Evolutionary conservation across 2,329 filamentous ascomycete genomes (phyloP).

Genomic region (Triangularia verruculosa): DNA sequence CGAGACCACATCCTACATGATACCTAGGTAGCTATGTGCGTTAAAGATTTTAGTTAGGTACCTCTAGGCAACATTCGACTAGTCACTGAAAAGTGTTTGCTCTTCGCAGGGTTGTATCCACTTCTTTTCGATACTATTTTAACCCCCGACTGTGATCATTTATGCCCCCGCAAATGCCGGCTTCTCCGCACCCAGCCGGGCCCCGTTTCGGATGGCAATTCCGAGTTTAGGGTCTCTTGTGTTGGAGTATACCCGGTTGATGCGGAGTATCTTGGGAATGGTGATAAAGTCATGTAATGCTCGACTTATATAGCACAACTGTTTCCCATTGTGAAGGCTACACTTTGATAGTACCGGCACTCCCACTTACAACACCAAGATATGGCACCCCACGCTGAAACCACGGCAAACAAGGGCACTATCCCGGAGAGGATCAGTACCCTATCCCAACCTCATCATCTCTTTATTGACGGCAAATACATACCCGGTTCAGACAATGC

Average conservation of each 20-base stretch:
- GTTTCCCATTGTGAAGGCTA: not conserved
- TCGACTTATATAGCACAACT: not conserved
- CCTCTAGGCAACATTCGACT: not conserved
- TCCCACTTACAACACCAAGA: not conserved
- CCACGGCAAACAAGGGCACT: not conserved
- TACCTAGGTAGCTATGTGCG: too few species aligned
- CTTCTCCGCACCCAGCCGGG: constrained; percentile 8
- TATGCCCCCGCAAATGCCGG: constrained; percentile 4
- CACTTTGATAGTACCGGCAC: not conserved
- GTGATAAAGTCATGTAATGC: not conserved
- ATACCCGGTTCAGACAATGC: constrained; percentile 22
- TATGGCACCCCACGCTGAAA: constrained; percentile 5
- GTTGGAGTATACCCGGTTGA: constrained; percentile 3
- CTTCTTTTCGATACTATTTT: not conserved
- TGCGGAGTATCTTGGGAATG: not conserved
- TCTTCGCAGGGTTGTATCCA: not conserved
- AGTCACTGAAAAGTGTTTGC: not conserved
- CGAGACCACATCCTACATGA: too few species aligned
- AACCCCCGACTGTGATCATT: not conserved
- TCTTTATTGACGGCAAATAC: constrained; percentile 30
- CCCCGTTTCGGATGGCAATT: constrained; percentile 3
- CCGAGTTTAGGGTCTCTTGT: not conserved
- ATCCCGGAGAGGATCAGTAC: not conserved
- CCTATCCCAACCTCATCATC: constrained; percentile 21
- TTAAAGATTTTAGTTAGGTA: too few species aligned